Base-by-base conservation (phyloP, 805 yeast species). In the Sporopachydermia lactativora region DNA sequence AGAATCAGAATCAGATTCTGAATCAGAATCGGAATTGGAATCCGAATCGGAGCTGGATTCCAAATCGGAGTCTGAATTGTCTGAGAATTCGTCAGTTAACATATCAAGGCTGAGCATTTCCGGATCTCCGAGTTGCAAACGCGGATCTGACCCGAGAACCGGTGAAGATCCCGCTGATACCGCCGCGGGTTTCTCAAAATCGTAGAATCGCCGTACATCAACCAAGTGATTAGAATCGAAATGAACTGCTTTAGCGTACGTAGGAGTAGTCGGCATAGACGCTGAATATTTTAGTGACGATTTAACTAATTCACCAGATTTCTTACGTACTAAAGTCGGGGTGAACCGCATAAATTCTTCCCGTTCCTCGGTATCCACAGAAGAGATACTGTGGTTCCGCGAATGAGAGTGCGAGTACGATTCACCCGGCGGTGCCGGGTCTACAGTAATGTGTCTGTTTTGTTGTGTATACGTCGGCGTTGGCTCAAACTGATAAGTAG, bases 251-350 rank as follows among this genome's bases (percentile, higher is more conserved):
- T 77, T 78, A 48, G 74, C 69, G 52, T 73, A 71, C 1, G 75
- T 71, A 15, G 81, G 86, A 66, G 71, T 65, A 1, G 68, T 50
- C 1, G 78, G 78, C 43, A 71, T 53, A 2, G 76, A 70, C 47
- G 56, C 61, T 11, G 66, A 56, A 19, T 53, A 40, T 52, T 78
- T 80, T 42, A 84, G 64, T 11, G 83, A 77, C 2, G 88, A 74
- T 53, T 82, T 82, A 37, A 84, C 80, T 36, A 81, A 62, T 53
- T 85, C 95, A n/a, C 95, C 96, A 1, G 85, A 74, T 57, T 86
- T 86, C 57, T 86, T 88, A 39, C 94, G 75, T 3, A 84, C 71
- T 41, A 82, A 24, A 8, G 31, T 24, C n/a, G 31, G 31, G n/a
- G 31, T 24, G 31, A 8, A n/a, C n/a, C n/a, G 8, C 31, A 24